Evolutionary conservation across 2,329 filamentous ascomycete genomes (phyloP).

Genomic region (Myriosclerotinia curreyana): DNA sequence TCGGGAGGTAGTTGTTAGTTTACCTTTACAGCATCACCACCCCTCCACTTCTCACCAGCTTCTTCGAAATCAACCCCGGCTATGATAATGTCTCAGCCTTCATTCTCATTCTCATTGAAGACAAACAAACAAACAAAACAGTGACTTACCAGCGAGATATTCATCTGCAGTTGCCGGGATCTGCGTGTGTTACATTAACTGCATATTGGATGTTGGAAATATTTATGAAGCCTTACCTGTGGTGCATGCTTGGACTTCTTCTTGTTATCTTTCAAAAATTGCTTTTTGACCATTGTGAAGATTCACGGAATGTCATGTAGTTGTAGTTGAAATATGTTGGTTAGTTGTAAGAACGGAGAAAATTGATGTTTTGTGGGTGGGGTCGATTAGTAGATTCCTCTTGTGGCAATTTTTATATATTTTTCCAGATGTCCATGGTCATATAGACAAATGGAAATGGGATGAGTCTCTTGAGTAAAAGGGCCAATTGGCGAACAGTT

Average conservation of each 20-base stretch:
- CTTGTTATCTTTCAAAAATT: slow-evolving; percentile 43
- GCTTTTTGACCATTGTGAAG: slow-evolving; percentile 37
- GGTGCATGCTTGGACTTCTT: slow-evolving; percentile 40
- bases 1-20: background rate
- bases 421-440: too few relatives aligned
- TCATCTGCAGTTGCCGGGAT: slow-evolving; percentile 62
- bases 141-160: slow-evolving; percentile 55
- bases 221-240: slow-evolving; percentile 28
- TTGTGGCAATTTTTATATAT: too few relatives aligned
- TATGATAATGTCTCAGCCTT: slow-evolving; percentile 32
- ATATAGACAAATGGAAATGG: too few relatives aligned
- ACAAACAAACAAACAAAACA: background rate
- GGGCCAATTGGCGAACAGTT: background rate
- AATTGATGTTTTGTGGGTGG: background rate
- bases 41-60: slow-evolving; percentile 71
- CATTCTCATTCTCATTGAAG: background rate
- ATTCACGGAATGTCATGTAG: background rate
- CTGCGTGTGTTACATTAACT: slow-evolving; percentile 36
- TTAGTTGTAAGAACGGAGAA: background rate
- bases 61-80: slow-evolving; percentile 68
- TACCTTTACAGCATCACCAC: slow-evolving; percentile 63
- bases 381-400: too few relatives aligned
- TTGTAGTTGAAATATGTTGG: background rate
- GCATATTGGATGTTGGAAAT: background rate
- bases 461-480: too few relatives aligned